These are phyloP conservation scores for Corynespora cassiicola DNA, from an alignment of 2,329 filamentous ascomycete genomes.

Conservation along the genomic window DNA sequence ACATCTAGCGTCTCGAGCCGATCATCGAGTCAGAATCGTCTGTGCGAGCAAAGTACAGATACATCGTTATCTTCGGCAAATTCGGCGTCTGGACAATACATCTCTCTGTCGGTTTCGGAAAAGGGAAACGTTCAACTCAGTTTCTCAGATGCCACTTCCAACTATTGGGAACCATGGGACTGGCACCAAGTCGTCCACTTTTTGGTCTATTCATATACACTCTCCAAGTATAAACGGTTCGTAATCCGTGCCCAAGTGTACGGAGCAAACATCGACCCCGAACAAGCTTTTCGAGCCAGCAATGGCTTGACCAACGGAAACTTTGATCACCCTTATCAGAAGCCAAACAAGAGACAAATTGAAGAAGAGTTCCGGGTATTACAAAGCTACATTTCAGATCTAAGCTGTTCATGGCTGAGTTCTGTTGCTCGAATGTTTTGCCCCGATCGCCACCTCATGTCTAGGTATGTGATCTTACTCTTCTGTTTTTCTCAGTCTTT, in stretches of 20 bases:
- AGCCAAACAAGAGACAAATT: conserved; percentile 7
- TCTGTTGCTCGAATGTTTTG: conserved; percentile 7
- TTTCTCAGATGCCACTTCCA: not conserved
- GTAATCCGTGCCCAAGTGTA: conserved; percentile 5
- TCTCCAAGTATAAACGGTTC: conserved; percentile 11
- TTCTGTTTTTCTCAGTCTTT: not conserved
- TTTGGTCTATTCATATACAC: conserved; percentile 8
- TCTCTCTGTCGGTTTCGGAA: not conserved
- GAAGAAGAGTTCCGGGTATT: conserved; percentile 6
- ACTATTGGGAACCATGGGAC: conserved; percentile 5
- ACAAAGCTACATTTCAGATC: conserved; percentile 9
- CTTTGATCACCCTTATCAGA: conserved; percentile 7
- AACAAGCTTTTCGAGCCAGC: conserved; percentile 6
- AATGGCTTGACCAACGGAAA: conserved; percentile 3
- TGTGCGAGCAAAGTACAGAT: not conserved
- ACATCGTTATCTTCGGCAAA: conserved; percentile 1
- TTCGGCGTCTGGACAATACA: too few species aligned
- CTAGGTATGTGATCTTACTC: not conserved
- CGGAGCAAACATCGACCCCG: conserved; percentile 7
- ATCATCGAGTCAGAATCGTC: conserved; percentile 1
- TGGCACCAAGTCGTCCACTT: conserved; percentile 11
- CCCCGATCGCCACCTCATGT: conserved; percentile 2
- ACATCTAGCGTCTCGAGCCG: conserved; percentile 1
- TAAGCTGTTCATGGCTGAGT: conserved; percentile 9
- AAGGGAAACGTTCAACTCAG: not conserved